Evolutionary conservation across 345 rosid species (phyloP), one percentile per base, ranked within the genome.

Genomic region (Diplotaxis tenuifolia): DNA sequence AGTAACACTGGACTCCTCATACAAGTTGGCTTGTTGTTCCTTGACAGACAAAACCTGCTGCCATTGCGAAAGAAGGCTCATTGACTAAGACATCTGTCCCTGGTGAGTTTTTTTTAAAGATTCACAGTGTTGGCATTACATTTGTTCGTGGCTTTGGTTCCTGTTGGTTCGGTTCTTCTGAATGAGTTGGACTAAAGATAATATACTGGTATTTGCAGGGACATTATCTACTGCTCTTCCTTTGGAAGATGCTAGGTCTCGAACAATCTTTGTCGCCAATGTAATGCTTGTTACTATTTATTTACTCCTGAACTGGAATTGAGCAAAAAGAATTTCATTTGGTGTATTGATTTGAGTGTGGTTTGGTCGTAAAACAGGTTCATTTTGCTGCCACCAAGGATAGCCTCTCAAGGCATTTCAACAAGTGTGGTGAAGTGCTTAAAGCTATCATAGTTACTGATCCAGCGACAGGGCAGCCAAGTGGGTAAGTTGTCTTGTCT

Each of bases 301-400:
- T 74, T 11, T 10, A 49, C 31, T 28, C 38, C 1, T 72, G 10
- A 16, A 31, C 49, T 25, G 27, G 8, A 65, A 59, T 19, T 42
- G 45, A 31, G 22, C 49, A 10, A 42, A 73, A 28, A 9, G 3
- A 1, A 9, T 29, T 7, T 74, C 47, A 45, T 42, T 31, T 62
- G 36, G 55, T 65, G 22, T 65, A 50, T 14, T 73, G 55, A 59
- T 70, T 20, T 29, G 64, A 29, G 23, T 61, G 40, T 53, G 65
- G 64, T 31, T 49, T 63, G 68, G 50, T 68, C 40, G 34, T 82
- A 12, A 23, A 74, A 49, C 87, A 96, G 99, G 99, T 96, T 81
- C 94, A 96, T 83, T 87, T 88, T 83, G 97, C 87, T 78, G 98
- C 99, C 29, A 89, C 97, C 55, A 90, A 88, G 86, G 97, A 92